Conservation (phyloP, 139 green algal species). For the Haematococcus lacustris region DNA sequence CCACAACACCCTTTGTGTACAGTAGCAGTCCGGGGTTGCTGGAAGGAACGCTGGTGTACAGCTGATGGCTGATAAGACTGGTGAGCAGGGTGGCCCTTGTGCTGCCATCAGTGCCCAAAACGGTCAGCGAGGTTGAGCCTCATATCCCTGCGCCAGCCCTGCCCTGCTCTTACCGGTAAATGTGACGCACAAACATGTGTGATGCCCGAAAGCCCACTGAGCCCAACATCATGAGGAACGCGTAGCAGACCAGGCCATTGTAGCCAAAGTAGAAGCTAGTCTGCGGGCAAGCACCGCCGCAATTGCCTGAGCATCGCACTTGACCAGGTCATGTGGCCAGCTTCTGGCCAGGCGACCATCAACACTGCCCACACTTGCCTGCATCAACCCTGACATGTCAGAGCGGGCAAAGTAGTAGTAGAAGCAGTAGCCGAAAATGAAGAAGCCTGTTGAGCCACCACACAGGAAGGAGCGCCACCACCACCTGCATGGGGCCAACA, state of each 20-base stretch:
- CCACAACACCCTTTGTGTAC: too few species aligned
- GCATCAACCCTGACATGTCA: constrained; percentile 82
- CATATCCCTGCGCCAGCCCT: not conserved
- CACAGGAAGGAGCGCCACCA: constrained; percentile 94
- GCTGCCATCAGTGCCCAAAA: not conserved
- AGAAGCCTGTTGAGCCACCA: constrained; percentile 92
- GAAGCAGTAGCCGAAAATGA: constrained; percentile 95
- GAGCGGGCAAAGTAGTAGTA: constrained; percentile 91
- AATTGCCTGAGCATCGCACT: too few species aligned
- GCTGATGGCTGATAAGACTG: too few species aligned
- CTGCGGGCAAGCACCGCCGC: constrained; percentile 43
- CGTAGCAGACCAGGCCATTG: constrained; percentile 69
- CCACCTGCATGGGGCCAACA: constrained; percentile 49
- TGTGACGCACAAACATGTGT: constrained; percentile 67
- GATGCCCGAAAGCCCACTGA: constrained; percentile 63
- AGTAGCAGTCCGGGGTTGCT: too few species aligned
- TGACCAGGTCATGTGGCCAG: too few species aligned
- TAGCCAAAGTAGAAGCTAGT: constrained; percentile 81
- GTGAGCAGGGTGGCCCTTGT: too few species aligned
- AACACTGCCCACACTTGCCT: constrained; percentile 15
- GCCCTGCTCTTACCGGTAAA: constrained; percentile 32
- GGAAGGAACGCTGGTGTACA: too few species aligned
- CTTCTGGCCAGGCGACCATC: too few species aligned
- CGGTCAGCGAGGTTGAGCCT: not conserved
- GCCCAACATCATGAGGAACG: constrained; percentile 82